These are phyloP conservation scores for Blechomonas ayalai DNA, from an alignment of 208 protist species.

Conservation along the genomic window DNA sequence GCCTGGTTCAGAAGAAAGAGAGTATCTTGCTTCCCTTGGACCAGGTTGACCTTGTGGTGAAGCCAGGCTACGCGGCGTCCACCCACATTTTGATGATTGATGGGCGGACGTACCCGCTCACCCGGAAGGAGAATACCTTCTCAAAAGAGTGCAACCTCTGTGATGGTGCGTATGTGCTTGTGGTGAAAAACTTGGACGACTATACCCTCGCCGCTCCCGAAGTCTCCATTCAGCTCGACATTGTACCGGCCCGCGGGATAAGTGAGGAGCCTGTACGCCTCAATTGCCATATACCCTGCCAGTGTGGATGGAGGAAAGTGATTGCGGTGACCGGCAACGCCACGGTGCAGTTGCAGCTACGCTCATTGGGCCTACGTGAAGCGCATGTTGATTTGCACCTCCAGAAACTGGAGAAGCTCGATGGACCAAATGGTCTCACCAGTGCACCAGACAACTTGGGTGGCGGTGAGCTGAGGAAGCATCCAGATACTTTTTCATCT, in stretches of 20 bases:
- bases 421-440: constrained; percentile 4
- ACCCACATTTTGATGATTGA: constrained; percentile 43
- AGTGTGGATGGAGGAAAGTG: constrained; percentile 53
- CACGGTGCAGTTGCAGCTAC: constrained; percentile 31
- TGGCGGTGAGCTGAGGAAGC: too few relatives aligned
- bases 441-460: too few relatives aligned
- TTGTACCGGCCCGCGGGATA: background rate
- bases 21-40: constrained; percentile 58
- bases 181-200: constrained; percentile 65
- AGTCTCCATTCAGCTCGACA: constrained; percentile 23
- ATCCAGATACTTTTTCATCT: too few relatives aligned
- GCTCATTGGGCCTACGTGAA: constrained; percentile 49
- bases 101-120: constrained; percentile 29
- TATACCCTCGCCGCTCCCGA: constrained; percentile 62
- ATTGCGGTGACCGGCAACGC: constrained; percentile 37
- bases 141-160: constrained; percentile 27
- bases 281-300: constrained; percentile 33
- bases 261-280: constrained; percentile 19
- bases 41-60: constrained; percentile 35
- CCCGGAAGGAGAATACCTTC: constrained; percentile 33
- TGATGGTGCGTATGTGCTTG: constrained; percentile 64
- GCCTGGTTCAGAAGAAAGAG: constrained; percentile 57
- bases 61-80: constrained; percentile 32
- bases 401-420: constrained; percentile 29
- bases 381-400: constrained; percentile 64